phyloP scores from a whole-genome alignment of 1,284 basidiomycete genomes.

The Puccinia triticina region DNA sequence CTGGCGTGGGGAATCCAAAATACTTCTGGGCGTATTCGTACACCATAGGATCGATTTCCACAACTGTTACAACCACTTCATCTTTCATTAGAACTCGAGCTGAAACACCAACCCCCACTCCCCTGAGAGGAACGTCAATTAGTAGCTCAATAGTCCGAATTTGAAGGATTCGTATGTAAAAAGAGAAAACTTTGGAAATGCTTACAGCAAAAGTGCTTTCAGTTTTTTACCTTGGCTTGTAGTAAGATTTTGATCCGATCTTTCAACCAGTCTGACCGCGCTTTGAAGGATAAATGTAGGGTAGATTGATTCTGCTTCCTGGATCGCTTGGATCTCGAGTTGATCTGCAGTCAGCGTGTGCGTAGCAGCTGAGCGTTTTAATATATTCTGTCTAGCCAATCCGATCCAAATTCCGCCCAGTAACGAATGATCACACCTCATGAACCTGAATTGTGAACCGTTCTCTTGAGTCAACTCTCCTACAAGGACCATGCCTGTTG shows the following conservation, averaged over 20 bases:
- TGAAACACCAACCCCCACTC: slow-evolving; percentile 79
- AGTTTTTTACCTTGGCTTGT: slow-evolving; percentile 59
- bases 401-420: slow-evolving; percentile 84
- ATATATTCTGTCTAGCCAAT: slow-evolving; percentile 35
- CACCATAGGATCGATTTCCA: slow-evolving; percentile 85
- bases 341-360: neutral
- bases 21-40: slow-evolving; percentile 76
- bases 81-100: slow-evolving; percentile 73
- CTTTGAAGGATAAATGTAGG: slow-evolving; percentile 82
- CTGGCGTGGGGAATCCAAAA: slow-evolving; percentile 73
- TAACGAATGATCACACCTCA: slow-evolving; percentile 83
- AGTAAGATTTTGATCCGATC: slow-evolving; percentile 59
- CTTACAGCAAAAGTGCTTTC: slow-evolving; percentile 75
- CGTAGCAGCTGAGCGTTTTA: slow-evolving; percentile 54
- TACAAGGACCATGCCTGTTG: slow-evolving; percentile 77
- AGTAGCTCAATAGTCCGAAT: neutral
- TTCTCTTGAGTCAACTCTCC: slow-evolving; percentile 67
- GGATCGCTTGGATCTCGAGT: slow-evolving; percentile 63
- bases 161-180: neutral
- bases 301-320: slow-evolving; percentile 68
- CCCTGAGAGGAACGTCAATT: slow-evolving; percentile 64
- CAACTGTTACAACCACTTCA: slow-evolving; percentile 70
- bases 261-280: slow-evolving; percentile 70
- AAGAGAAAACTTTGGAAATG: slow-evolving; percentile 52
- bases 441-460: slow-evolving; percentile 69